Percentiles rank a stretch among this genome's conserved stretches.
Evolutionary conservation across 106 monocot species (phyloP).

Genomic region (Dendrobium officinale): DNA sequence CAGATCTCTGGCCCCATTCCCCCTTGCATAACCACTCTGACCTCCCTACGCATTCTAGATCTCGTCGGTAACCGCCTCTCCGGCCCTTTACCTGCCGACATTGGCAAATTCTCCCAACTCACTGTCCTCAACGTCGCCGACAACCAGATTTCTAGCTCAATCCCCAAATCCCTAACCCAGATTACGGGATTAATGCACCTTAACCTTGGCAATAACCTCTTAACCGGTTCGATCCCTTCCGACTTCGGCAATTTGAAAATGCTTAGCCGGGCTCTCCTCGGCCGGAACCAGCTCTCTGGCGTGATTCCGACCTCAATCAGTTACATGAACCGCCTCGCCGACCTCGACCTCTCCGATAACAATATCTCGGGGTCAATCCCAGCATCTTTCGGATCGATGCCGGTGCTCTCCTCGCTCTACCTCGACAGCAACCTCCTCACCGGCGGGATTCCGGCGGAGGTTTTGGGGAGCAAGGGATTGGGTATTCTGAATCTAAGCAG

Average conservation of each 20-base stretch:
- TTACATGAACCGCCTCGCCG: conserved; percentile 61
- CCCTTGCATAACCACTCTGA: conserved; percentile 50
- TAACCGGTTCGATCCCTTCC: conserved; percentile 51
- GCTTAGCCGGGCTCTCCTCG: conserved; percentile 78
- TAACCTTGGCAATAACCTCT: conserved; percentile 54
- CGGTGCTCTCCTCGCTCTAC: conserved; percentile 77
- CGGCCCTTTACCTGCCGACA: conserved; percentile 47
- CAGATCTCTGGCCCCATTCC: conserved; percentile 69
- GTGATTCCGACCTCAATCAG: conserved; percentile 46
- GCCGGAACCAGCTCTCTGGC: conserved; percentile 58
- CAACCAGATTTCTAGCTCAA: conserved; percentile 53
- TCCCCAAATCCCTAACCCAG: conserved; percentile 51
- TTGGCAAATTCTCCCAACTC: conserved; percentile 51
- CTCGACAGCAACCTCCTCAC: conserved; percentile 61
- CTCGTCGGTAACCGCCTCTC: conserved; percentile 71
- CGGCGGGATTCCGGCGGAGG: conserved; percentile 45
- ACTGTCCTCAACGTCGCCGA: conserved; percentile 85
- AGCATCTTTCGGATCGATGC: conserved; percentile 31
- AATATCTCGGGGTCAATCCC: conserved; percentile 50
- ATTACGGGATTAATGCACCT: conserved; percentile 67
- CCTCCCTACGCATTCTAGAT: conserved; percentile 61
- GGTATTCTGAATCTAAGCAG: conserved; percentile 75
- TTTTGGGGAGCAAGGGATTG: conserved; percentile 50
- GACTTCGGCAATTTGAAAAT: conserved; percentile 53
- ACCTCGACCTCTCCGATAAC: conserved; percentile 74